phyloP scores from a whole-genome alignment of 2,329 filamentous ascomycete genomes.

The Emergomyces orientalis region DNA sequence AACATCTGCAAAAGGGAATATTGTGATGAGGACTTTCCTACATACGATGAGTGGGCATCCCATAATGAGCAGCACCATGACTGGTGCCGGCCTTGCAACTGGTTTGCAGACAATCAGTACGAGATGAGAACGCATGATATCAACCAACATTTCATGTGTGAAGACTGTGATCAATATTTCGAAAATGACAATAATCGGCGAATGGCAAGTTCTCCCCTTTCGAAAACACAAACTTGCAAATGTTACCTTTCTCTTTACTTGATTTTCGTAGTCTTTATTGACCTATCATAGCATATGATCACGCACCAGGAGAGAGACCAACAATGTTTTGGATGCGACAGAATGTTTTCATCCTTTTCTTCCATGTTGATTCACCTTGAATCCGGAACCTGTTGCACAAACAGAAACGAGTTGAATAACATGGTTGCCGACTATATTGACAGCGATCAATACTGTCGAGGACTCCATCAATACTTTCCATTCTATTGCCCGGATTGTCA shows the following conservation, averaged over 20 bases:
- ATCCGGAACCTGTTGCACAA: slow-evolving; percentile 17
- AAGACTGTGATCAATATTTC: slow-evolving; percentile 13
- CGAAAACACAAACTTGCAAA: not conserved
- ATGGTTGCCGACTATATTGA: not conserved
- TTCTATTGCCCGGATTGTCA: slow-evolving; percentile 16
- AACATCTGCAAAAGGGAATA: slow-evolving; percentile 8
- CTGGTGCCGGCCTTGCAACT: slow-evolving; percentile 11
- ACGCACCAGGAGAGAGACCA: slow-evolving; percentile 13
- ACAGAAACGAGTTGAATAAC: slow-evolving; percentile 7
- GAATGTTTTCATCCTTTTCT: slow-evolving; percentile 17
- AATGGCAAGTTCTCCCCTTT: slow-evolving; percentile 13
- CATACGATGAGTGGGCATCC: not conserved
- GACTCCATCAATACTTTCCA: not conserved
- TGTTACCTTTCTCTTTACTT: not conserved
- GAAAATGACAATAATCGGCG: slow-evolving; percentile 14
- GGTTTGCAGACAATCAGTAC: slow-evolving; percentile 12
- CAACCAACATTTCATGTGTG: slow-evolving; percentile 13
- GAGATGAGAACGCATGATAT: slow-evolving; percentile 12
- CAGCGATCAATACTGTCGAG: slow-evolving; percentile 7
- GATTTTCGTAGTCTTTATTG: not conserved
- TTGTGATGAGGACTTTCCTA: slow-evolving; percentile 10
- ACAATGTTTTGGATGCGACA: slow-evolving; percentile 19
- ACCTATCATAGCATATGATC: slow-evolving; percentile 16
- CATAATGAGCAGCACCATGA: slow-evolving; percentile 3
- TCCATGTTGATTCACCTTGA: slow-evolving; percentile 23